Evolutionary conservation across 2,329 filamentous ascomycete species (phyloP).

Genomic region (Zalaria obscura): DNA sequence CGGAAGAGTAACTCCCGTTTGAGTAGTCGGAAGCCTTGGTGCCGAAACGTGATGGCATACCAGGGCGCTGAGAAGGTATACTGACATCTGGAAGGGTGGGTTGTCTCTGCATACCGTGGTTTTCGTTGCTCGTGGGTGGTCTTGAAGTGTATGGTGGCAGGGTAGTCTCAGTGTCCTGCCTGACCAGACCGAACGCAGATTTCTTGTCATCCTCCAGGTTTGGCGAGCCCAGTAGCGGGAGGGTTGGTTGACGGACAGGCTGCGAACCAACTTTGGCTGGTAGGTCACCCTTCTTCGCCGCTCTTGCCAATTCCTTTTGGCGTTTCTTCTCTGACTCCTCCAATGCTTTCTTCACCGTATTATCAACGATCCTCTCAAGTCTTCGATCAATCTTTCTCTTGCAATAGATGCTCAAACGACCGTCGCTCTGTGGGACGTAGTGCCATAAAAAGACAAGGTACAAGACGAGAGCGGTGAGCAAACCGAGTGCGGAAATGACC

Average conservation of each 20-base stretch:
- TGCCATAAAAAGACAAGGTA: constrained; percentile 87
- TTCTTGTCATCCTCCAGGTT: constrained; percentile 34
- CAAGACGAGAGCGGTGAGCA: constrained; percentile 61
- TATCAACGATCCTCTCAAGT: constrained; percentile 69
- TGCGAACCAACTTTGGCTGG: constrained; percentile 13
- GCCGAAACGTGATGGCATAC: constrained; percentile 21
- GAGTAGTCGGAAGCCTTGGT: constrained; percentile 43
- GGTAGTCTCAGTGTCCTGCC: constrained; percentile 24
- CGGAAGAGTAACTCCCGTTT: constrained; percentile 45
- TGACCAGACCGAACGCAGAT: constrained; percentile 18
- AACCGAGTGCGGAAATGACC: constrained; percentile 61
- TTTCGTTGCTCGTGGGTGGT: constrained; percentile 36
- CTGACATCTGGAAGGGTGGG: constrained; percentile 29
- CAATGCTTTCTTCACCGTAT: constrained; percentile 78
- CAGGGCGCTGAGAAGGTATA: constrained; percentile 14
- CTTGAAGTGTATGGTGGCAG: constrained; percentile 36
- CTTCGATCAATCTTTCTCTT: constrained; percentile 80
- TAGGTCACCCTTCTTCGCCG: constrained; percentile 42
- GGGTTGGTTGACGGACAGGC: constrained; percentile 46
- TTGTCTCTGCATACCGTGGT: constrained; percentile 15
- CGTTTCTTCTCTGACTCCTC: constrained; percentile 53
- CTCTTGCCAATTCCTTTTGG: constrained; percentile 38
- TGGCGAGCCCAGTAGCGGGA: constrained; percentile 45
- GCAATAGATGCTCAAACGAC: constrained; percentile 72
- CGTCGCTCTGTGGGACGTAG: constrained; percentile 72